phyloP scores from a whole-genome alignment of 495 filamentous ascomycete species.

The Neurospora sp. region DNA sequence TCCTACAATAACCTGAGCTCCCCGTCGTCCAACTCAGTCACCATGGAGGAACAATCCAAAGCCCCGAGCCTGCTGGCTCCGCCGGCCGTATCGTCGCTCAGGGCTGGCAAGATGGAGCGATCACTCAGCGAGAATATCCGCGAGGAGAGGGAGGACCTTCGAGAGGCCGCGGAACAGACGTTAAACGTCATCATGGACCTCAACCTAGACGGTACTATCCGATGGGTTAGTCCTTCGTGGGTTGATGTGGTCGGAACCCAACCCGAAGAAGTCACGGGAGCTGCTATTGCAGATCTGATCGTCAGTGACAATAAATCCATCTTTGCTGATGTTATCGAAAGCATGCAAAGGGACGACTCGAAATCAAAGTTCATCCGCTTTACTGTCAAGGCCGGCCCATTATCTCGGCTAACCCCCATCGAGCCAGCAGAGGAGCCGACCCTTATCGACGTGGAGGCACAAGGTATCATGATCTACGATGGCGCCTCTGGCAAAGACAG shows the following conservation, averaged over 20 bases:
- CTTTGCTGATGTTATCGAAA: slow-evolving; percentile 74
- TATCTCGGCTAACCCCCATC: slow-evolving; percentile 52
- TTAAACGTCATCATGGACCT: slow-evolving; percentile 92
- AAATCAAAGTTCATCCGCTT: slow-evolving; percentile 88
- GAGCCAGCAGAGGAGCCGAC: slow-evolving; percentile 39
- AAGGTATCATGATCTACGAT: slow-evolving; percentile 97
- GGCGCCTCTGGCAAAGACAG: slow-evolving; percentile 74
- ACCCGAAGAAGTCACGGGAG: slow-evolving; percentile 62
- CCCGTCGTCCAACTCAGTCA: slow-evolving; percentile 10
- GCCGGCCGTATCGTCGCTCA: slow-evolving; percentile 37
- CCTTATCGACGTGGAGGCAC: slow-evolving; percentile 75
- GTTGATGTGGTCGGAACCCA: slow-evolving; percentile 77
- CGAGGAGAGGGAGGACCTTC: slow-evolving; percentile 80
- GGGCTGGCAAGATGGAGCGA: slow-evolving; percentile 41
- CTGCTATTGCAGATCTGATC: slow-evolving; percentile 69
- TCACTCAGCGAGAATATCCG: slow-evolving; percentile 45
- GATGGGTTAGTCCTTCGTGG: slow-evolving; percentile 98
- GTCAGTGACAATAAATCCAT: slow-evolving; percentile 61
- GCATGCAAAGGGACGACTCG: slow-evolving; percentile 86
- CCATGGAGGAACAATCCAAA: slow-evolving; percentile 34
- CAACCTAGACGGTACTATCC: slow-evolving; percentile 73
- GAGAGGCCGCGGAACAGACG: slow-evolving; percentile 91
- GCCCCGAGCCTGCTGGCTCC: slow-evolving; percentile 30
- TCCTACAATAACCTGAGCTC: background rate
- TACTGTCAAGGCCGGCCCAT: slow-evolving; percentile 60